Conservation (phyloP, 768 basidiomycete genomes). For the Lentinula guzmanii region DNA sequence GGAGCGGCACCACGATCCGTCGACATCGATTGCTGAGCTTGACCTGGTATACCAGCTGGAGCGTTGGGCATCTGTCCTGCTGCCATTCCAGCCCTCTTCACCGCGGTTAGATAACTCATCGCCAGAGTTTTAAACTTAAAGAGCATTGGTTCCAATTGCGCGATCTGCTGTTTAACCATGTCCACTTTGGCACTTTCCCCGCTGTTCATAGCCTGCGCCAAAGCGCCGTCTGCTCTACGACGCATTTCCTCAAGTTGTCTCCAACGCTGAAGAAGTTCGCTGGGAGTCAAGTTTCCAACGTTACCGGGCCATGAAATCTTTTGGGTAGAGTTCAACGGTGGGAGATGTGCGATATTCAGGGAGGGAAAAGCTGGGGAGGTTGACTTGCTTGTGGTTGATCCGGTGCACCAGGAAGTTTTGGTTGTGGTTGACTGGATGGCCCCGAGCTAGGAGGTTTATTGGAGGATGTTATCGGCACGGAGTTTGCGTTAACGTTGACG, state of each 20-base stretch:
- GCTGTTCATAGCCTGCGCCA: background rate
- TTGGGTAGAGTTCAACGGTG: background rate
- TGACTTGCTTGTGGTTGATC: background rate
- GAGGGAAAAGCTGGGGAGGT: background rate
- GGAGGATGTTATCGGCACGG: background rate
- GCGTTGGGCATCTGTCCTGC: background rate
- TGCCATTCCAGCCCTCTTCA: background rate
- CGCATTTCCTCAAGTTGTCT: background rate
- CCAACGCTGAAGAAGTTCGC: background rate
- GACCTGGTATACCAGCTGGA: background rate
- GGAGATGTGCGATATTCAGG: background rate
- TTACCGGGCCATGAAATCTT: background rate
- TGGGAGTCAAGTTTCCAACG: background rate
- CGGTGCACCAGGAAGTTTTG: background rate
- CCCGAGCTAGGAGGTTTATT: background rate
- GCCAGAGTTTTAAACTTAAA: background rate
- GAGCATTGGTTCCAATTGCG: background rate
- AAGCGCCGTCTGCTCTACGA: background rate
- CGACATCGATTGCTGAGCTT: background rate
- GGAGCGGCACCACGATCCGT: background rate
- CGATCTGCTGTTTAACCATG: background rate
- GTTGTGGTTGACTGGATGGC: background rate
- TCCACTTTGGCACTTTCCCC: background rate
- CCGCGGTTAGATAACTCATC: background rate
- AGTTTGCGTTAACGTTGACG: background rate